Evolutionary conservation across 306 rosid genomes (phyloP).

Genomic region (Neltuma alba): DNA sequence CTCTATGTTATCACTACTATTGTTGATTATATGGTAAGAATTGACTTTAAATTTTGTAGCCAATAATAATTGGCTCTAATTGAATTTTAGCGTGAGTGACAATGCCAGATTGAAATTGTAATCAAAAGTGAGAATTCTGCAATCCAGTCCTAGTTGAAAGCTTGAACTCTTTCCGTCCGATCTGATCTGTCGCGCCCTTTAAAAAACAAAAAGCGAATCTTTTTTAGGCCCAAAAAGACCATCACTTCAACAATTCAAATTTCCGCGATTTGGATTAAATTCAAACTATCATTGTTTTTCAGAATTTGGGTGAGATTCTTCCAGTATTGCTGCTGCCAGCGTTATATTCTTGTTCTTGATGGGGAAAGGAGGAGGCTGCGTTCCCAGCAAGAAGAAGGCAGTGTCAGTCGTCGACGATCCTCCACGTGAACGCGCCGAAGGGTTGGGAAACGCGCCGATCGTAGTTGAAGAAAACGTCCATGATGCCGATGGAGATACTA

Average conservation of each 20-base stretch:
- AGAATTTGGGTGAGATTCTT: conserved; percentile 5
- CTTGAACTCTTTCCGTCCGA: not conserved
- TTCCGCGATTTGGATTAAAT: not conserved
- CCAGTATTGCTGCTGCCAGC: not conserved
- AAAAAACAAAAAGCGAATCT: not conserved
- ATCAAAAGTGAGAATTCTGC: not conserved
- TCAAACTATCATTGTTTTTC: not conserved
- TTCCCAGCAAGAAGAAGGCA: conserved; percentile 84
- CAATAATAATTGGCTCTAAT: not conserved
- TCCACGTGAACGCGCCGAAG: not conserved
- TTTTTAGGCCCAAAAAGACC: not conserved
- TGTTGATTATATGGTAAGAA: not conserved
- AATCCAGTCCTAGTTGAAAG: not conserved
- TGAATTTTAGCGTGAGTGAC: not conserved
- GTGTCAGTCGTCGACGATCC: conserved; percentile 2
- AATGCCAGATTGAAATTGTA: not conserved
- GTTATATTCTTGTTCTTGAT: conserved; percentile 36
- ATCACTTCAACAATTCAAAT: not conserved
- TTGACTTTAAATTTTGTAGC: not conserved
- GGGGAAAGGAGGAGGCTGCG: conserved; percentile 97
- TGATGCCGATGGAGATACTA: not conserved
- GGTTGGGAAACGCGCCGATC: conserved; percentile 38
- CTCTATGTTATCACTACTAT: not conserved
- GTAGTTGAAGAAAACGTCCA: conserved; percentile 20
- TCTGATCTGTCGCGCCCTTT: not conserved